Evolutionary conservation across 164 flowering plant genomes (phyloP), one percentile per base, ranked within the genome.

Genomic region (Macadamia tetraphylla): DNA sequence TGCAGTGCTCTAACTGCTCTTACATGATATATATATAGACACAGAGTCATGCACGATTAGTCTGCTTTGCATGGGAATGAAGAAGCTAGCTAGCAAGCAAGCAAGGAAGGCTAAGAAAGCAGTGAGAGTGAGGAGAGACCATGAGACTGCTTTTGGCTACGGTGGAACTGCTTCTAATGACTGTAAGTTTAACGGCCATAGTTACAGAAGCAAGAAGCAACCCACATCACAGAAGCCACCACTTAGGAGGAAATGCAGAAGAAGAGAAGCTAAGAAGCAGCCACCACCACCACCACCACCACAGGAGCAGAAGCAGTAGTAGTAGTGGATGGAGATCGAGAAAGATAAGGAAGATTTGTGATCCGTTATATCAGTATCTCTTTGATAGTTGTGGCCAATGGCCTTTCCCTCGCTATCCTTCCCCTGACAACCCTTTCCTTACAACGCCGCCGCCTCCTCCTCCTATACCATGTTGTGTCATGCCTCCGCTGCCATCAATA

Each of bases 361-460:
- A 83, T 51, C 81, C 84, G 11, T 56, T 83, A 1, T 81, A 67
- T 31, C 65, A 57, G 1, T 83, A 52, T 67, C 60, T 83, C 3
- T 83, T 79, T 73, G 82, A 69, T 49, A 68, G 71, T 58, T 83
- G 86, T 77, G 84, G 82, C 6, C 82, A 75, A 70, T 83, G 86
- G 86, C 88, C 88, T 53, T 84, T 84, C 53, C 65, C 69, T 6
- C 71, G 70, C 42, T 64, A 76, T 6, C 75, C 80, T 48, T 84
- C 83, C 0, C 80, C 83, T 1, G 65, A 79, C 59, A 82, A 84
- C 75, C 88, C 88, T 6, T 84, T 82, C 62, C 17, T 1, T 15
- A 76, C 79, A 3, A 18, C 76, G 1, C 76, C 68, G n/a, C 40
- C 62, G 15, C 69, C 75, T 1, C 64, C 68, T 6, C 67, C 74